Percentiles rank a stretch among this genome's conserved stretches.
Evolutionary conservation across 2,329 filamentous ascomycete genomes (phyloP).

Genomic region (Nigrospora osmanthi): DNA sequence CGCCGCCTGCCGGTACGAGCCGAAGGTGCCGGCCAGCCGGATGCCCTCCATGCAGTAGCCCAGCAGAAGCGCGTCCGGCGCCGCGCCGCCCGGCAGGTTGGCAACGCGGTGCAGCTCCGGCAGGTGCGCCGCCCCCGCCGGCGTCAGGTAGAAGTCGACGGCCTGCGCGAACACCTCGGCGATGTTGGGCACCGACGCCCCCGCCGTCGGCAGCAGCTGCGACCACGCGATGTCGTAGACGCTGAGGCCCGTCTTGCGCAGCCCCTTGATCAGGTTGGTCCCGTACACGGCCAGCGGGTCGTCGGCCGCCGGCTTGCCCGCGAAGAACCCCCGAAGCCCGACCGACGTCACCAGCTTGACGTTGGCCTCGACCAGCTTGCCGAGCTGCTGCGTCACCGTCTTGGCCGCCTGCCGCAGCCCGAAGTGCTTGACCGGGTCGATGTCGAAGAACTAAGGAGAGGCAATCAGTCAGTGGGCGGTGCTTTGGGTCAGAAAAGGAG

Average conservation of each 20-base stretch:
- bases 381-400: constrained; percentile 50
- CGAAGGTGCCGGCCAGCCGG: constrained; percentile 57
- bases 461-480: fast-evolving
- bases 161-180: constrained; percentile 66
- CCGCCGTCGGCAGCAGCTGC: constrained; percentile 61
- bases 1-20: constrained; percentile 49
- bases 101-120: constrained; percentile 55
- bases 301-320: constrained; percentile 38
- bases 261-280: constrained; percentile 52
- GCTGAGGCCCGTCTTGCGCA: constrained; percentile 56
- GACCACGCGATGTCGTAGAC: constrained; percentile 62
- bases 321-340: constrained; percentile 44
- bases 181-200: constrained; percentile 62
- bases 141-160: constrained; percentile 63
- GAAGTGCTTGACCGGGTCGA: constrained; percentile 61
- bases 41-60: constrained; percentile 67
- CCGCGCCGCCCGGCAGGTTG: constrained; percentile 40
- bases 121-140: constrained; percentile 45
- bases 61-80: constrained; percentile 55
- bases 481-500: background rate
- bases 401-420: constrained; percentile 51
- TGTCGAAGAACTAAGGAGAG: constrained; percentile 44
- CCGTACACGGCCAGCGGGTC: constrained; percentile 57
- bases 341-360: constrained; percentile 49
- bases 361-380: constrained; percentile 53